Percentiles rank a stretch among this genome's conserved stretches.
Evolutionary conservation across 805 yeast genomes (phyloP).

Genomic region (Yarrowia phangngaensis): DNA sequence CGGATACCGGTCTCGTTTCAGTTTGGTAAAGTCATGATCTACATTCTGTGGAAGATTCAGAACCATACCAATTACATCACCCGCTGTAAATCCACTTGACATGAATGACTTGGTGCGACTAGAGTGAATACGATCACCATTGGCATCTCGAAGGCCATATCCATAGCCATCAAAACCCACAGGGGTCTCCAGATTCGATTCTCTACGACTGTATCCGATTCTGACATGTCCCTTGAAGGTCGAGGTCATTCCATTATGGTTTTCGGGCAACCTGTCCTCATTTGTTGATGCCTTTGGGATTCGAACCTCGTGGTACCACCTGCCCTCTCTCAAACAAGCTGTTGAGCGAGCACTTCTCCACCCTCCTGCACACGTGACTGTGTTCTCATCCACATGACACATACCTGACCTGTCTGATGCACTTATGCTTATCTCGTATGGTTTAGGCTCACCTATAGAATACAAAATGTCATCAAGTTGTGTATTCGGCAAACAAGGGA

Average conservation of each 20-base stretch:
- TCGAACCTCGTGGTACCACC: conserved; percentile 72
- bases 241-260: too few relatives aligned
- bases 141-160: conserved; percentile 78
- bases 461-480: conserved; percentile 55
- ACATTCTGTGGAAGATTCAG: conserved; percentile 57
- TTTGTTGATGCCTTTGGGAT: conserved; percentile 46
- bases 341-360: conserved; percentile 79
- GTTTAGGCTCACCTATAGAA: conserved; percentile 70
- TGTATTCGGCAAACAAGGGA: conserved; percentile 66
- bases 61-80: conserved; percentile 80
- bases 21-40: conserved; percentile 40
- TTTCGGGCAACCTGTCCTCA: too few relatives aligned
- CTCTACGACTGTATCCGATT: conserved; percentile 77
- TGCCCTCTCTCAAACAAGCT: conserved; percentile 72
- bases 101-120: conserved; percentile 62
- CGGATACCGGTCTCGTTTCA: conserved; percentile 80
- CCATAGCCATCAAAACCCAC: conserved; percentile 95
- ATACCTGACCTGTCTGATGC: conserved; percentile 61
- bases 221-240: conserved; percentile 77
- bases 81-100: conserved; percentile 51
- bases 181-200: conserved; percentile 88
- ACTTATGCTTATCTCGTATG: conserved; percentile 54
- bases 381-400: conserved; percentile 20
- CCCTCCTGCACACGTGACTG: conserved; percentile 58
- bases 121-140: conserved; percentile 70